Evolutionary conservation across 345 rosid species (phyloP), one percentile per base, ranked within the genome.

Genomic region (Sonneratia caseolaris): DNA sequence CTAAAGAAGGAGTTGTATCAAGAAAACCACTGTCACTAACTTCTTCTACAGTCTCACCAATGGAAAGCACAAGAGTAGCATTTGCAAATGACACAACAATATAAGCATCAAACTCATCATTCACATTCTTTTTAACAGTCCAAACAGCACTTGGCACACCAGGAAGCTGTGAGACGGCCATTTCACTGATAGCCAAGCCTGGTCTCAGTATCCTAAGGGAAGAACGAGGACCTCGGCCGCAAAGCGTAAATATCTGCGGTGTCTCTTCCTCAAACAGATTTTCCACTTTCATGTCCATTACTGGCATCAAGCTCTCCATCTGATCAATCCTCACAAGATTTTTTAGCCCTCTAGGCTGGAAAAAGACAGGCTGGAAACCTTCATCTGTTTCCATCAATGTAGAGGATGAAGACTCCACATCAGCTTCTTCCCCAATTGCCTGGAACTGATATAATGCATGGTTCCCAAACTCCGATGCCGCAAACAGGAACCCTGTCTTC

Each of bases 121-220:
- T 87, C 45, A 79, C 79, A 72, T 84, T 95, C 87, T 92, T 95
- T 76, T 90, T 95, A 79, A 95, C 99, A 12, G 99, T 95, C 99
- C 99, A 95, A 56, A 92, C 98, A 37, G 99, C 99, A 89, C 96
- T 95, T 4, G 99, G 99, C 66, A 92, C 86, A 71, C 98, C 99
- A 74, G 99, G 99, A 81, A 95, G 99, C 92, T 86, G 97, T 42
- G 99, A 95, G 66, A 92, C 99, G 66, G 97, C 99, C 98, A 92
- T 95, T 83, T 95, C 99, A 66, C 88, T 86, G 70, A 95, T 84
- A 59, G 99, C 99, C 83, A 95, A 84, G 62, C 99, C 98, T 37
- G 99, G 96, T 72, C 96, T 89, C 64, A 95, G 73, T 73, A 95
- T 90, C 85, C 99, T 90, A 56, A 92, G 78, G 14, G 98, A 89